Conservation (phyloP, 805 yeast genomes). For the Debaryomyces castellii region DNA sequence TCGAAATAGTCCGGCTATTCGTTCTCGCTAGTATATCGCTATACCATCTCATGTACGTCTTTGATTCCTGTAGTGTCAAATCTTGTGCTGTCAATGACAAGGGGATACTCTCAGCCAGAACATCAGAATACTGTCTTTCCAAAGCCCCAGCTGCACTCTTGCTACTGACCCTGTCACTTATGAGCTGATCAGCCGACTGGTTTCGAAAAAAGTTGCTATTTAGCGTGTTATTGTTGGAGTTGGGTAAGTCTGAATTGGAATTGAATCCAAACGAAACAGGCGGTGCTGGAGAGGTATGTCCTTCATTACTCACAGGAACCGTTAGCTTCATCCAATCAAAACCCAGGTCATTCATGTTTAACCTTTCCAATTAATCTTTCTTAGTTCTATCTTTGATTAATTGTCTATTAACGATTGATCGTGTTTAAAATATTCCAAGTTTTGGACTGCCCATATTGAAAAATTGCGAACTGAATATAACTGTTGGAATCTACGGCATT, state of each 20-base stretch:
- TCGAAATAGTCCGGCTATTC: conserved; percentile 60
- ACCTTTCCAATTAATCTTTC: neutral
- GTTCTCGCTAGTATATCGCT: conserved; percentile 76
- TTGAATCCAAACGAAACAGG: conserved; percentile 13
- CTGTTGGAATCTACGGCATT: neutral
- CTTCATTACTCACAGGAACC: conserved; percentile 11
- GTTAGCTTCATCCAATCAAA: conserved; percentile 53
- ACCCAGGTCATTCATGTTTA: conserved; percentile 33
- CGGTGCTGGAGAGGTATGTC: conserved; percentile 11
- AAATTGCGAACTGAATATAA: neutral
- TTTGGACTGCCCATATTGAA: neutral
- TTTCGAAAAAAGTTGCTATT: conserved; percentile 5
- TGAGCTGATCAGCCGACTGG: conserved; percentile 13
- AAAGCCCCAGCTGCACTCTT: conserved; percentile 6
- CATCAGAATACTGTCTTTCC: conserved; percentile 11
- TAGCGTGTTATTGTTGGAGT: neutral
- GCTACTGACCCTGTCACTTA: neutral
- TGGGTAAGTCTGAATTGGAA: conserved; percentile 6
- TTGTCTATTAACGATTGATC: neutral
- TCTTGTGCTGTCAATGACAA: conserved; percentile 65
- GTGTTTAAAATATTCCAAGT: neutral
- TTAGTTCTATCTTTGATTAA: neutral
- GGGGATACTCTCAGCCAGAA: conserved; percentile 47
- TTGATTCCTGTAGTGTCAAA: conserved; percentile 72
- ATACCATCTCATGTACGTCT: conserved; percentile 92